These are phyloP conservation scores for Coffea eugenioides DNA, from an alignment of 257 asterid genomes.

Conservation along the genomic window DNA sequence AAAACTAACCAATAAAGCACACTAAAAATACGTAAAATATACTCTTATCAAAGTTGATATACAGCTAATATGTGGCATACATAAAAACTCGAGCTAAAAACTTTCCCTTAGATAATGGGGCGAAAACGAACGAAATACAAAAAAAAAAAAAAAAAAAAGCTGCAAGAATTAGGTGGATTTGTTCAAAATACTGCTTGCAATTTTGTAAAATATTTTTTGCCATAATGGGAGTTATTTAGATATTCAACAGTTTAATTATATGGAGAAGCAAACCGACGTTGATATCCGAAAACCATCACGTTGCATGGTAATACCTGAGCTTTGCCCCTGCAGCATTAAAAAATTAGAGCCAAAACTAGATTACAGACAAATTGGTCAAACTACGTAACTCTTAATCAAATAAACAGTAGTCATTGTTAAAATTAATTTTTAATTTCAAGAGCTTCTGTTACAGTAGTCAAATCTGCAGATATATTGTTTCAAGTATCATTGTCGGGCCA, in stretches of 20 bases:
- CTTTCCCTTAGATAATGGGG: neutral
- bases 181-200: neutral
- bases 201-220: too few species aligned
- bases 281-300: neutral
- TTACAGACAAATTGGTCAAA: neutral
- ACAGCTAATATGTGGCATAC: too few species aligned
- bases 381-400: conserved; percentile 6
- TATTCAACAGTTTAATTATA: too few species aligned
- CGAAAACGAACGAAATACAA: too few species aligned
- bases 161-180: neutral
- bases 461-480: neutral
- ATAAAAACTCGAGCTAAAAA: neutral
- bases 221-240: neutral
- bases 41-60: too few species aligned
- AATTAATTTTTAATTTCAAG: too few species aligned
- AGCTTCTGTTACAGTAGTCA: too few species aligned
- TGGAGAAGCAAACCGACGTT: neutral
- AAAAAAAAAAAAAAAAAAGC: too few species aligned
- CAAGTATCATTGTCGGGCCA: neutral
- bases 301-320: neutral
- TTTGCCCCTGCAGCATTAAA: neutral
- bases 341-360: neutral
- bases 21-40: too few species aligned
- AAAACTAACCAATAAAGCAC: too few species aligned
- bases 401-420: neutral